phyloP scores from a whole-genome alignment of 495 filamentous ascomycete genomes.

The Penicillium samsonianum region DNA sequence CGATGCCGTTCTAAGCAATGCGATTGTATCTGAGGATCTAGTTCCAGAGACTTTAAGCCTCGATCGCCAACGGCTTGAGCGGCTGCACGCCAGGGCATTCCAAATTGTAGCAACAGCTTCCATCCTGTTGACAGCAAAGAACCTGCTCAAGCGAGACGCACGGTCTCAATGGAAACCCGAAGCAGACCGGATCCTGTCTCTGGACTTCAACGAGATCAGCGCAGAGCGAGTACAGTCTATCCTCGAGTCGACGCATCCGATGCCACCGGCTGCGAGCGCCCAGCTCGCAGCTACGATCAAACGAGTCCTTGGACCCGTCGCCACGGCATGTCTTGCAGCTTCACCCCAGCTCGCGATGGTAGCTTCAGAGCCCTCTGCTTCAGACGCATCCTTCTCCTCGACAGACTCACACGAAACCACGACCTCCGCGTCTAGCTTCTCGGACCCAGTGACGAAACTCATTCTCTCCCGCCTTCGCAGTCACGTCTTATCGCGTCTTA shows the following conservation, averaged over 20 bases:
- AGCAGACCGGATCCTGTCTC: constrained; percentile 69
- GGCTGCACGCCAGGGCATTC: constrained; percentile 66
- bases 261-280: constrained; percentile 59
- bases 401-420: constrained; percentile 14
- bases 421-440: constrained; percentile 43
- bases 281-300: constrained; percentile 50
- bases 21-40: constrained; percentile 54
- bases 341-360: constrained; percentile 41
- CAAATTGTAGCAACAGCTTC: constrained; percentile 77
- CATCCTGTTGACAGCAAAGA: constrained; percentile 90
- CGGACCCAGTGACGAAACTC: constrained; percentile 79
- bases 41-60: constrained; percentile 86
- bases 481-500: constrained; percentile 76
- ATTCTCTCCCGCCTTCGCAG: constrained; percentile 72
- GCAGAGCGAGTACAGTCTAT: constrained; percentile 71
- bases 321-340: constrained; percentile 40
- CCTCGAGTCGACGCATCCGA: constrained; percentile 75
- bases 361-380: constrained; percentile 17
- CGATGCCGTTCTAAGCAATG: constrained; percentile 63
- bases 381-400: constrained; percentile 8
- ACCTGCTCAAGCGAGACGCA: constrained; percentile 89
- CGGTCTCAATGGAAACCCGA: constrained; percentile 87
- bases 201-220: constrained; percentile 56
- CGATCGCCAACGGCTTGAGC: constrained; percentile 68
- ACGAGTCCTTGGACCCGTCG: constrained; percentile 56